Evolutionary conservation across 2,329 filamentous ascomycete species (phyloP).

Genomic region (Domatiomyces catenatus): DNA sequence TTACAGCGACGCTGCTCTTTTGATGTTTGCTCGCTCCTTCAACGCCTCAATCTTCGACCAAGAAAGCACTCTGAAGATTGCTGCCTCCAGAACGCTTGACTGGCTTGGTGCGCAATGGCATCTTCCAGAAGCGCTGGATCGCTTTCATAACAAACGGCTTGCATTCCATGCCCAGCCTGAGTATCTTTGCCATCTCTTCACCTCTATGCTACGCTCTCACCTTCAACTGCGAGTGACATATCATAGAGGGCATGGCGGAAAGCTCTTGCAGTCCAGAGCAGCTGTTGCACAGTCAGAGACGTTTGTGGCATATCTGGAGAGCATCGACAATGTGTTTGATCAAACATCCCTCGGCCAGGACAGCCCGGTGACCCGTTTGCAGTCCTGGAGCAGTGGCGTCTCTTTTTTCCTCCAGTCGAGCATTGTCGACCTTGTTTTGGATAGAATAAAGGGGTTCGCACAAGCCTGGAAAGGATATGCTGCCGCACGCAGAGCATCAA

Average conservation of each 20-base stretch:
- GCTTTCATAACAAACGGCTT: constrained; percentile 49
- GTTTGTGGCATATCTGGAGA: background rate
- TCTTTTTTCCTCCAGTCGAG: background rate
- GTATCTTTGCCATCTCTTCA: constrained; percentile 52
- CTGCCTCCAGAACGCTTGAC: constrained; percentile 55
- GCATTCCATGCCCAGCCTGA: constrained; percentile 51
- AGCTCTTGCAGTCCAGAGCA: background rate
- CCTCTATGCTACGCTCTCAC: constrained; percentile 44
- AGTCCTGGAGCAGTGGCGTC: background rate
- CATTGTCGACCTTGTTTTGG: background rate
- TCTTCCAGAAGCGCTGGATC: constrained; percentile 51
- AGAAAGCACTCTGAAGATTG: constrained; percentile 53
- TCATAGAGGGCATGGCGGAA: background rate
- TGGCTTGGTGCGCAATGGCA: constrained; percentile 78
- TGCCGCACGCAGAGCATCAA: background rate
- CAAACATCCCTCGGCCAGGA: background rate
- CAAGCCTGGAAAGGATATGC: background rate
- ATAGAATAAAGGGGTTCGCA: background rate
- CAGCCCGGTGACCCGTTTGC: background rate
- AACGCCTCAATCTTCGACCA: constrained; percentile 44
- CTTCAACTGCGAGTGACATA: background rate
- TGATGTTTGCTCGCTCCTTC: constrained; percentile 56
- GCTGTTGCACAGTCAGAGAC: background rate
- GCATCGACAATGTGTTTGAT: background rate
- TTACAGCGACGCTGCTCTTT: constrained; percentile 63